Conservation (phyloP, 2,329 filamentous ascomycete genomes). For the Claviceps sp. region DNA sequence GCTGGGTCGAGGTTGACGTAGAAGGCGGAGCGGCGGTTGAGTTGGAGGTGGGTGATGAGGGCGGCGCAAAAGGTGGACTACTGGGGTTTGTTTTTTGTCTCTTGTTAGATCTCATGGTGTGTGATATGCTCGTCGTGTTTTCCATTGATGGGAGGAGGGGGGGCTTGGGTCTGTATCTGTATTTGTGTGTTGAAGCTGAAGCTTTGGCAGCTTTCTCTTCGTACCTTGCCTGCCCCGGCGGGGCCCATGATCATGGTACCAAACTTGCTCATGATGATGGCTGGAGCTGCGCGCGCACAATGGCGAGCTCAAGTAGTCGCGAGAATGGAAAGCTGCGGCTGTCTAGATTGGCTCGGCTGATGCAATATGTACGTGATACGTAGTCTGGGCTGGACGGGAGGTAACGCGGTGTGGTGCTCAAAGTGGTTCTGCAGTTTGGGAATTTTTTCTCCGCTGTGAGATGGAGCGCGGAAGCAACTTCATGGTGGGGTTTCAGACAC, state of each 20-base stretch:
- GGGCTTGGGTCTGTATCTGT: too few relatives aligned
- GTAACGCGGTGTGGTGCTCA: too few relatives aligned
- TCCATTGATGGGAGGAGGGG: too few relatives aligned
- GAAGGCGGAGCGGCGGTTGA: constrained; percentile 85
- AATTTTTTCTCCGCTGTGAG: too few relatives aligned
- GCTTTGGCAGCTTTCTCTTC: constrained; percentile 7
- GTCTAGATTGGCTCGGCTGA: neutral
- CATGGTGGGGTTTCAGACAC: too few relatives aligned
- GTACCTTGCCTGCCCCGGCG: constrained; percentile 81
- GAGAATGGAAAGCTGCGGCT: neutral
- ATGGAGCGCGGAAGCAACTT: too few relatives aligned
- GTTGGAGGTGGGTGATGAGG: constrained; percentile 82
- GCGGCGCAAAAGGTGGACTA: constrained; percentile 88
- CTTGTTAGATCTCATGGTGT: constrained; percentile 8
- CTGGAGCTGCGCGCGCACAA: constrained; percentile 8
- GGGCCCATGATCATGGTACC: constrained; percentile 93
- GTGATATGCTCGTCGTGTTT: too few relatives aligned
- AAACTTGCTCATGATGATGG: constrained; percentile 70
- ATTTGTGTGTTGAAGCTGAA: too few relatives aligned
- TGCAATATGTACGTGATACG: too few relatives aligned
- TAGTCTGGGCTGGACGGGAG: too few relatives aligned
- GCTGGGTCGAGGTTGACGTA: constrained; percentile 98
- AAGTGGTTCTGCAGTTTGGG: too few relatives aligned
- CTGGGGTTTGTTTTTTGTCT: neutral
- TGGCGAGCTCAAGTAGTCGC: neutral